Base-by-base conservation (phyloP, 345 rosid species). In the Rhodamnia rubescens region DNA sequence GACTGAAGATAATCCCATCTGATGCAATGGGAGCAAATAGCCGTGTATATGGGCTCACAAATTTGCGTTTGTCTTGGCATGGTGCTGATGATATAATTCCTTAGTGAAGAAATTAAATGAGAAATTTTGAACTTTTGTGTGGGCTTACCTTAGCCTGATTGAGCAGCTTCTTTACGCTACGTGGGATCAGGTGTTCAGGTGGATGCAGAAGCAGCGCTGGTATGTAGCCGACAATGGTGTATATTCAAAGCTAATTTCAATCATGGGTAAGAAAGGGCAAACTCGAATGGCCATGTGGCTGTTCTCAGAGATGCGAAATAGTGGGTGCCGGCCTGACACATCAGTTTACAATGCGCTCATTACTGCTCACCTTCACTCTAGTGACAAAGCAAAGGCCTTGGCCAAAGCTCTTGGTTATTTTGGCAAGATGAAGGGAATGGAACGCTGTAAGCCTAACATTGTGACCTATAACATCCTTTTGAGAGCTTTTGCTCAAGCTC, bases 161-260 rank as follows among this genome's bases (percentile, higher is more conserved):
- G 4, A 69, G 21, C 80, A 36, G 44, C 40, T 69, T 69, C 47
- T 69, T 69, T 58, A 42, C 26, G 29, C 75, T 14, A 0, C 5
- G 0, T 26, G 40, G 59, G 18, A 86, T 53, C 88, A 95, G 99
- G 99, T 95, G 84, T 96, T 95, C 92, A 95, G 99, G 87, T 96
- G 99, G 99, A 96, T 96, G 99, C 99, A 96, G 92, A 96, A 92
- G 87, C 99, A 94, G 74, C 89, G 96, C 2, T 96, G 99, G 99
- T 96, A 96, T 36, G 89, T 95, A 2, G 91, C 98, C 0, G 99
- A 96, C 89, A 96, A 92, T 83, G 99, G 99, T 81, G 90, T 95
- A 26, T 96, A 95, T 86, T 96, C 99, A 1, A 96, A 96, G 88
- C 53, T 95, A 86, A 96, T 95, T 85, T 89, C 99, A 0, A 93